Evolutionary conservation across 2,329 filamentous ascomycete species (phyloP), one percentile per base, ranked within the genome.

Genomic region (Rhinocladiella similis): DNA sequence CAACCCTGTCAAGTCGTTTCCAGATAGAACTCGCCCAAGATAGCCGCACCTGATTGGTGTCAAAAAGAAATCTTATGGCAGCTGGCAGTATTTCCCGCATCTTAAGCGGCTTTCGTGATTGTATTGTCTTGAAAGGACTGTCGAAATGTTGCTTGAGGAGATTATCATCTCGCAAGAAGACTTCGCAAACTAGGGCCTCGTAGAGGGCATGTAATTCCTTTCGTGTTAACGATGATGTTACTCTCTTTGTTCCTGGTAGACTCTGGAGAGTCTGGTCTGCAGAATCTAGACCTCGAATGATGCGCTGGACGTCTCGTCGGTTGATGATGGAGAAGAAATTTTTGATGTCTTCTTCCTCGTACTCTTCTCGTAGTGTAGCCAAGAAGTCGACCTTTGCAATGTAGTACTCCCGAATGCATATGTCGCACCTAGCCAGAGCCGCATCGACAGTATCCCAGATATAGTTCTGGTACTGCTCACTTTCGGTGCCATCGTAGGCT

Each of bases 21-120:
- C 89, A 92, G 5, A 85, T 84, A 48, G 80, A 76, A 35, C 80
- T 75, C 1, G 90, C 90, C 81, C 91, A 96, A 41, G 78, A 75
- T 38, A 79, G 80, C 49, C 89, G 83, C 47, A 77, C 75, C 20
- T 78, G 73, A 60, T 93, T 85, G 27, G 83, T 76, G 63, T 89
- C 87, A 67, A 96, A 97, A 1, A 97, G 79, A 65, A 97, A 97
- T 18, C 82, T 84, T 2, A 88, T 89, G 79, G 94, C 90, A 12
- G 90, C 90, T 1, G 93, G 92, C 2, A 95, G 81, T 54, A 82
- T 90, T 22, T 86, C 83, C 1, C 85, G 83, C 22, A 96, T 80
- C 67, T 88, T 91, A 16, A 97, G 78, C n/a, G 85, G 84, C 65
- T 84, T 91, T 67, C 87, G 92, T 13, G 84, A 84, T 71, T 93